phyloP scores from a whole-genome alignment of 1,284 basidiomycete genomes.

The Cryptococcus sp. region DNA sequence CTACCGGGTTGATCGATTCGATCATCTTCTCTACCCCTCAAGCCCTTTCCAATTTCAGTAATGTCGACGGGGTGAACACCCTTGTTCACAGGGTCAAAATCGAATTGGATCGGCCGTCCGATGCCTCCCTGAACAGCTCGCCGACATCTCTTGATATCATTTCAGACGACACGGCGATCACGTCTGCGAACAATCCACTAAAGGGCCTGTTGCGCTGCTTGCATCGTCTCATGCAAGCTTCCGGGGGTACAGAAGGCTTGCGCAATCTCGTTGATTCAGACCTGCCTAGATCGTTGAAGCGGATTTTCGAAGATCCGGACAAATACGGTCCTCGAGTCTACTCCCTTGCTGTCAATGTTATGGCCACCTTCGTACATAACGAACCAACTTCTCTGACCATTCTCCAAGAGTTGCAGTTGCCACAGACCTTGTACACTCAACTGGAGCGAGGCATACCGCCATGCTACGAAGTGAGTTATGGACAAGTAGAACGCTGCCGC shows the following conservation, averaged over 20 bases:
- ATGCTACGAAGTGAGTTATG: constrained; percentile 70
- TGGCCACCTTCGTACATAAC: constrained; percentile 98
- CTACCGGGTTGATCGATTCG: constrained; percentile 89
- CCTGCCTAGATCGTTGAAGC: constrained; percentile 81
- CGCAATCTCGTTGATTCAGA: constrained; percentile 92
- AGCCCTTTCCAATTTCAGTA: constrained; percentile 84
- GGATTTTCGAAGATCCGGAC: constrained; percentile 77
- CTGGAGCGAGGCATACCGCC: constrained; percentile 84
- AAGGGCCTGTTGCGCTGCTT: constrained; percentile 92
- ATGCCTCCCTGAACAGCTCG: neutral
- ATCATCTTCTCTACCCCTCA: constrained; percentile 75
- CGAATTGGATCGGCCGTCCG: constrained; percentile 25
- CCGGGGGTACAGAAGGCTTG: constrained; percentile 90
- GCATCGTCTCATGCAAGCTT: constrained; percentile 94
- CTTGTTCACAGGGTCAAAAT: constrained; percentile 78
- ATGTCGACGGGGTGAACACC: constrained; percentile 78
- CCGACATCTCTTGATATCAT: constrained; percentile 13
- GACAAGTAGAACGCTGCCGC: too few species aligned
- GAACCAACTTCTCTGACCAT: constrained; percentile 92
- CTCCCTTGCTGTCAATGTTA: constrained; percentile 88
- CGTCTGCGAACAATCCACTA: constrained; percentile 56
- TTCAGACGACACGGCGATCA: constrained; percentile 27
- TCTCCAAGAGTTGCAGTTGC: constrained; percentile 88
- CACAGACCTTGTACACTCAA: constrained; percentile 83
- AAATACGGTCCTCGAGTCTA: constrained; percentile 87